A percentile compares a stretch with the other conserved stretches of the same genome.
Conservation (phyloP, 139 green algal species). For the Coelastrella sp. region DNA sequence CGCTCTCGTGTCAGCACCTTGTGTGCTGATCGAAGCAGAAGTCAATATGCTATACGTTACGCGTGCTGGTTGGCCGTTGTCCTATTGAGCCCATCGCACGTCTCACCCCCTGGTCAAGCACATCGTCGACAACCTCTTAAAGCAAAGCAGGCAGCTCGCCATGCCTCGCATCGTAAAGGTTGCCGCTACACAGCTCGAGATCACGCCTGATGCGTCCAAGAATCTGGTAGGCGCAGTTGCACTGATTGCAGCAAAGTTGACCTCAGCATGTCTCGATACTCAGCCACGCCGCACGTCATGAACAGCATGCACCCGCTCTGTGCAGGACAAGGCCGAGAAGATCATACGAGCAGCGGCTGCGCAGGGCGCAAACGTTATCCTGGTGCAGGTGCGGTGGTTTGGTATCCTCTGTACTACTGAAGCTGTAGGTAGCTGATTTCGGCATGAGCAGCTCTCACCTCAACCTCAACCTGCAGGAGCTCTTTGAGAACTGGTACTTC, state of each 20-base stretch:
- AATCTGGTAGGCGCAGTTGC: conserved; percentile 29
- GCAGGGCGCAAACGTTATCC: conserved; percentile 78
- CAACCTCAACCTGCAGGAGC: conserved; percentile 61
- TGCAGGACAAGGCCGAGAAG: conserved; percentile 71
- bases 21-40: no score
- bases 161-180: conserved; percentile 46
- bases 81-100: no score
- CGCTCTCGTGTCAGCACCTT: no score
- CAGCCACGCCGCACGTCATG: not conserved
- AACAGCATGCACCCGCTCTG: not conserved
- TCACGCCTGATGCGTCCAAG: conserved; percentile 14
- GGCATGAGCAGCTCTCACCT: no score
- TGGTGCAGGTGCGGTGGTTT: conserved; percentile 63
- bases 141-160: not conserved
- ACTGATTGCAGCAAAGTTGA: no score
- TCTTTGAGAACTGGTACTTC: conserved; percentile 79
- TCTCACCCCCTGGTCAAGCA: no score
- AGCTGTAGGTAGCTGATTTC: not conserved
- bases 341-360: conserved; percentile 68
- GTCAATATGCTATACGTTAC: no score
- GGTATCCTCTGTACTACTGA: not conserved
- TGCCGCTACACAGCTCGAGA: conserved; percentile 44
- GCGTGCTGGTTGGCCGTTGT: no score
- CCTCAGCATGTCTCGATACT: no score
- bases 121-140: no score